Conservation (phyloP, 305 asterid genomes). For the Andrographis paniculata region DNA sequence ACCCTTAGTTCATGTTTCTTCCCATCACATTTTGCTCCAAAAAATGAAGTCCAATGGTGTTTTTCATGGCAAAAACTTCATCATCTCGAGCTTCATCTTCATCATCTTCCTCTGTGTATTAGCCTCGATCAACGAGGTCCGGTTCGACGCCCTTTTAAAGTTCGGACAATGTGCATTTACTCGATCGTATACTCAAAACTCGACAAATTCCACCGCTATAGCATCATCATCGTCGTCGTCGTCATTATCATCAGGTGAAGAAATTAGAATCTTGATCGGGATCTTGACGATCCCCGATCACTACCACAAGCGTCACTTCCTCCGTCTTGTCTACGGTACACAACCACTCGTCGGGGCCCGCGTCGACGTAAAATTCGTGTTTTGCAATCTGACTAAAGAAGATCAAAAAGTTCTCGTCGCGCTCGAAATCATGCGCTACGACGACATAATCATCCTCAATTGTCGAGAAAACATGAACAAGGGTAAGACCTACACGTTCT, state of each 20-base stretch:
- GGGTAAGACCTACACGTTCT: constrained; percentile 77
- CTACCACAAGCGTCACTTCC: constrained; percentile 75
- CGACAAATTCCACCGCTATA: no score
- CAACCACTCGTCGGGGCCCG: constrained; percentile 40
- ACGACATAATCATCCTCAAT: constrained; percentile 74
- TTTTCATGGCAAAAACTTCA: constrained; percentile 37
- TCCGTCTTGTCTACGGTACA: constrained; percentile 76
- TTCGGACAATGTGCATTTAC: constrained; percentile 30
- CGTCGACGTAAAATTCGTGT: constrained; percentile 67
- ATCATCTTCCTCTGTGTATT: constrained; percentile 51
- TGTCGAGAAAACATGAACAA: constrained; percentile 83
- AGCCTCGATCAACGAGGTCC: constrained; percentile 63
- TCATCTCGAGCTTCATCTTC: constrained; percentile 46
- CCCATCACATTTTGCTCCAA: constrained; percentile 13
- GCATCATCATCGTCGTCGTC: no score
- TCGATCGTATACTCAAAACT: no score
- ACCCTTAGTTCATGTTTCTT: constrained; percentile 13
- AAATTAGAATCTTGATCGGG: constrained; percentile 53
- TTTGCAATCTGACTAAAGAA: constrained; percentile 86
- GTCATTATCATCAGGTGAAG: no score
- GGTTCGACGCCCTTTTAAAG: constrained; percentile 36
- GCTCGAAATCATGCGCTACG: constrained; percentile 71
- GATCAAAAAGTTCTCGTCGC: constrained; percentile 72
- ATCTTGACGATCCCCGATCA: constrained; percentile 83
- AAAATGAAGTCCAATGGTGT: constrained; percentile 34